These are phyloP conservation scores for Suillus clintonianus DNA, from an alignment of 768 basidiomycete genomes.

Conservation along the genomic window DNA sequence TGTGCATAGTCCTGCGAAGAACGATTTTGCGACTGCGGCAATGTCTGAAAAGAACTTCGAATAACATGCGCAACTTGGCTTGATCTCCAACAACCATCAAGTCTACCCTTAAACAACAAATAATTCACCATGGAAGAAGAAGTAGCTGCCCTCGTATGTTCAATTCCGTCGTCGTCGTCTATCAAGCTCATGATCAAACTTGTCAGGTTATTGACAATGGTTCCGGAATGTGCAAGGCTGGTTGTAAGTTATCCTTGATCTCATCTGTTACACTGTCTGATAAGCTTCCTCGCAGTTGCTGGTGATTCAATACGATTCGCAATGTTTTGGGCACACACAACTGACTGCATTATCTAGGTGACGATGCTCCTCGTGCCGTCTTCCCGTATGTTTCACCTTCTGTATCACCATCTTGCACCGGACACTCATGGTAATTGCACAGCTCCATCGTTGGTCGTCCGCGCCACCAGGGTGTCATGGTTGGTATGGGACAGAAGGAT, in stretches of 20 bases:
- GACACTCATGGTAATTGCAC: conserved; percentile 2
- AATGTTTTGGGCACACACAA: neutral
- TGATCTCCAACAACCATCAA: neutral
- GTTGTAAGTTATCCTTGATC: conserved; percentile 62
- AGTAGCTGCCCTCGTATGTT: conserved; percentile 55
- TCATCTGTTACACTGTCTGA: conserved; percentile 19
- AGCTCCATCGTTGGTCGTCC: conserved; percentile 95
- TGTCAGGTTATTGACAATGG: conserved; percentile 85
- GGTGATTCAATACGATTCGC: conserved; percentile 37
- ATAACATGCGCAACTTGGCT: neutral
- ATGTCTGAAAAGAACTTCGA: neutral
- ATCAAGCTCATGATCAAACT: conserved; percentile 4
- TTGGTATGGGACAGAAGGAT: conserved; percentile 96
- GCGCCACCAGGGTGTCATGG: conserved; percentile 94
- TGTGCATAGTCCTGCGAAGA: neutral
- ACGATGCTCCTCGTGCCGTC: conserved; percentile 90
- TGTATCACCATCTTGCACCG: neutral
- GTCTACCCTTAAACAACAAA: conserved; percentile 6
- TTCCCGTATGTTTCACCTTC: conserved; percentile 74
- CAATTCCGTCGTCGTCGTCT: neutral
- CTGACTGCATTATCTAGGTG: conserved; percentile 48
- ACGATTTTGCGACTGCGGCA: neutral
- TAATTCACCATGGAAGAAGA: conserved; percentile 59
- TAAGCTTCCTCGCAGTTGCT: conserved; percentile 49
- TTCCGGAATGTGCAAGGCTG: conserved; percentile 99